A percentile compares a stretch with the other conserved stretches of the same genome.
Evolutionary conservation across 2,329 filamentous ascomycete genomes (phyloP).

Genomic region (Penicillium sp.): DNA sequence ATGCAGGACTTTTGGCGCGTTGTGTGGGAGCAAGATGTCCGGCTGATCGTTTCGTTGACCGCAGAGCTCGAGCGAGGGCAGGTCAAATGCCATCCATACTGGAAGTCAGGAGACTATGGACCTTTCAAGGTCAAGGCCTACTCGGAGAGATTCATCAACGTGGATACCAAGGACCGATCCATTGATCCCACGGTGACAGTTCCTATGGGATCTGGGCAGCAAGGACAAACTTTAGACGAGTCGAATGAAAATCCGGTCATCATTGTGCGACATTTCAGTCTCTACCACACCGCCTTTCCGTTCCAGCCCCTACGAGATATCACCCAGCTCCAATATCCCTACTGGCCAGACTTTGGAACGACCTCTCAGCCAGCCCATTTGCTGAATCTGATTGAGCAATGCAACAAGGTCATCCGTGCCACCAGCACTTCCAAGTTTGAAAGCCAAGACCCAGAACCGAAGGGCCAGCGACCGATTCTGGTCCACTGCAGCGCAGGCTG

Average conservation of each 20-base stretch:
- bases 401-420: constrained; percentile 64
- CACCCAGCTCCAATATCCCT: constrained; percentile 89
- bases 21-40: constrained; percentile 93
- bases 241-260: constrained; percentile 63
- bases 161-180: constrained; percentile 61
- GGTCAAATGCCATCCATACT: constrained; percentile 93
- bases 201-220: not conserved
- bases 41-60: constrained; percentile 94
- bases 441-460: constrained; percentile 58
- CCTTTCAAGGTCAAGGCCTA: constrained; percentile 72
- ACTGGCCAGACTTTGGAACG: constrained; percentile 97
- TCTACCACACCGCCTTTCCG: constrained; percentile 74
- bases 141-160: constrained; percentile 77
- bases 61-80: constrained; percentile 92
- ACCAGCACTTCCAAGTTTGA: constrained; percentile 27
- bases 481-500: constrained; percentile 97
- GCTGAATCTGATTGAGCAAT: constrained; percentile 84
- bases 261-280: constrained; percentile 80
- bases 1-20: constrained; percentile 93
- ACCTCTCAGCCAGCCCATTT: constrained; percentile 87
- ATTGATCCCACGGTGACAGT: constrained; percentile 32
- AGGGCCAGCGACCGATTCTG: constrained; percentile 67
- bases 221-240: constrained; percentile 29
- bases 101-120: constrained; percentile 78
- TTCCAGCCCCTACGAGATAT: constrained; percentile 89